A percentile compares a stretch with the other conserved stretches of the same genome.
Conservation (phyloP, 192 early-diverging fungal species). For the Coemansia sp. region DNA sequence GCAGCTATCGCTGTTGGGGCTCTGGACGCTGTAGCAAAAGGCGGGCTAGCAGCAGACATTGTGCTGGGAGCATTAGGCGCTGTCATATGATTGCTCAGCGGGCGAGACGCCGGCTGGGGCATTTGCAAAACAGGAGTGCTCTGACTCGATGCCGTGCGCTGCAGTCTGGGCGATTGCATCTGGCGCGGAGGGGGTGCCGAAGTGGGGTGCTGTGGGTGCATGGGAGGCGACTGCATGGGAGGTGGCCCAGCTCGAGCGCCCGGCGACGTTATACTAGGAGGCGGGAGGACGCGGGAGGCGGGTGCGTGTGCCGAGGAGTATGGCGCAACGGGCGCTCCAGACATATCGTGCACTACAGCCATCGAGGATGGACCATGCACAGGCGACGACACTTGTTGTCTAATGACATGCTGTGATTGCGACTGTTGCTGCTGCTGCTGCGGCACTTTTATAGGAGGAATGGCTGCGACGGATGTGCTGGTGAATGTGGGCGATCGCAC, state of each 20-base stretch:
- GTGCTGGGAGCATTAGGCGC: conserved; percentile 8
- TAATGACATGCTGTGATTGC: conserved; percentile 10
- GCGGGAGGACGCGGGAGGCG: conserved; percentile 27
- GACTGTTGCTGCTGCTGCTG: conserved; percentile 20
- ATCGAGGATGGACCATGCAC: conserved; percentile 15
- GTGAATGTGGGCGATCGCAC: conserved; percentile 48
- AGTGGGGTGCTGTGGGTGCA: conserved; percentile 35
- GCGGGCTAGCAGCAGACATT: conserved; percentile 20
- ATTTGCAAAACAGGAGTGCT: conserved; percentile 13
- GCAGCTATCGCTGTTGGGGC: background rate
- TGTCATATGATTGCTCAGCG: background rate
- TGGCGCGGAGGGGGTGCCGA: conserved; percentile 47
- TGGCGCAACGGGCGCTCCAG: conserved; percentile 1
- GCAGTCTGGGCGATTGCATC: conserved; percentile 35
- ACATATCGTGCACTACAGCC: conserved; percentile 21
- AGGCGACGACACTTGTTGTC: conserved; percentile 37
- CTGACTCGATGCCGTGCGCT: conserved; percentile 45
- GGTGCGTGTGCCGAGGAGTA: conserved; percentile 30
- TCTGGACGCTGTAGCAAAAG: background rate
- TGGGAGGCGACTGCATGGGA: conserved; percentile 38
- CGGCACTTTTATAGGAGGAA: conserved; percentile 33
- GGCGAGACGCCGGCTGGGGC: background rate
- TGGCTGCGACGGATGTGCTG: conserved; percentile 16
- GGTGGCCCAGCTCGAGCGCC: conserved; percentile 27
- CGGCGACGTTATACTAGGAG: conserved; percentile 34